Evolutionary conservation across 371 early-diverging fungal species (phyloP).

Genomic region (Mortierella sp.): DNA sequence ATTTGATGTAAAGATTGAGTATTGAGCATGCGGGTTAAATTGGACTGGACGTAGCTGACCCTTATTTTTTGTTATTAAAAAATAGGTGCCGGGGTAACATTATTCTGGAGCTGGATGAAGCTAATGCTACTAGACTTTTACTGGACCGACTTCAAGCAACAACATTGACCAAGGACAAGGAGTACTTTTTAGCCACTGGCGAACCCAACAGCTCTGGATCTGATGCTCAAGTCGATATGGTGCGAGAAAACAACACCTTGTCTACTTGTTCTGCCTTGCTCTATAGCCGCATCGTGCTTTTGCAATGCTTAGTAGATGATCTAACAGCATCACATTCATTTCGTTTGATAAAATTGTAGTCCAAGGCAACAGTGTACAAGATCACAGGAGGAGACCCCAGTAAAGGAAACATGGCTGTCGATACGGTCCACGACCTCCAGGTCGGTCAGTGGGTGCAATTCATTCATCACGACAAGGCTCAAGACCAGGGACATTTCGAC

Average conservation of each 20-base stretch:
- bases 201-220: constrained; percentile 33
- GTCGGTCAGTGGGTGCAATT: constrained; percentile 75
- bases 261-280: neutral
- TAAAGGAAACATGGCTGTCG: constrained; percentile 82
- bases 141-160: constrained; percentile 64
- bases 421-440: constrained; percentile 74
- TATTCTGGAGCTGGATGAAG: constrained; percentile 75
- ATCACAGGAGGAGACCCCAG: constrained; percentile 85
- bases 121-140: constrained; percentile 75
- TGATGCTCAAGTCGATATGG: constrained; percentile 36
- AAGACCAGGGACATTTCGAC: constrained; percentile 25
- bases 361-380: constrained; percentile 66
- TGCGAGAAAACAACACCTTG: neutral
- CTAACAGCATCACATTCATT: too few relatives aligned
- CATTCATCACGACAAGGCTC: constrained; percentile 38
- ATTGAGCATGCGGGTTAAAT: neutral
- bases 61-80: neutral
- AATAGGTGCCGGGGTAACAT: constrained; percentile 80
- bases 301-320: too few relatives aligned
- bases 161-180: constrained; percentile 66
- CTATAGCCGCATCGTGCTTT: too few relatives aligned
- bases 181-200: constrained; percentile 68
- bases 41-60: neutral
- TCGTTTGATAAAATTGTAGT: constrained; percentile 1
- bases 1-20: neutral